Conservation (phyloP, 2,329 filamentous ascomycete genomes). For the Diaporthe nobilis region DNA sequence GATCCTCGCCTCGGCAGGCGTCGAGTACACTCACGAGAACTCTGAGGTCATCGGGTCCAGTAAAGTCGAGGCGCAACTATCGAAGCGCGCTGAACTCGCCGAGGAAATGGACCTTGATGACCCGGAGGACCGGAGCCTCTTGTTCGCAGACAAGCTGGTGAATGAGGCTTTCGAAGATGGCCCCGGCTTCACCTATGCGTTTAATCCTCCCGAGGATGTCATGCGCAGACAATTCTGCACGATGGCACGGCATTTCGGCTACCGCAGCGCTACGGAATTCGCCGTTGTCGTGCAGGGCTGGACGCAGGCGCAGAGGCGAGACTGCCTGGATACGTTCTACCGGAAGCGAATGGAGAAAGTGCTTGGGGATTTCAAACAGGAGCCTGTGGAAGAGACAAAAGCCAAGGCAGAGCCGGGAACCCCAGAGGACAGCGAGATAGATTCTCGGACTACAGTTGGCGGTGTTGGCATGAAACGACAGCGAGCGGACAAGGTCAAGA, state of each 20-base stretch:
- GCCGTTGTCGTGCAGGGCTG: slow-evolving; percentile 91
- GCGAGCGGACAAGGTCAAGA: slow-evolving; percentile 40
- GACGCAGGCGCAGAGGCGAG: slow-evolving; percentile 85
- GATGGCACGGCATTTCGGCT: slow-evolving; percentile 87
- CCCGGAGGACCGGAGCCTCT: slow-evolving; percentile 60
- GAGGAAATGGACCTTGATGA: slow-evolving; percentile 56
- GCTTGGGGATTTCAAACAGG: slow-evolving; percentile 47
- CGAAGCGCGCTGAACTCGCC: slow-evolving; percentile 78
- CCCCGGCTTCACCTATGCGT: slow-evolving; percentile 59
- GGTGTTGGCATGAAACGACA: slow-evolving; percentile 11
- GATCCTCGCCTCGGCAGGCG: slow-evolving; percentile 88
- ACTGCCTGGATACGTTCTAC: slow-evolving; percentile 88
- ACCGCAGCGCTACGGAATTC: slow-evolving; percentile 83
- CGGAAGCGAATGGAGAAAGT: slow-evolving; percentile 71
- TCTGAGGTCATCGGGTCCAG: slow-evolving; percentile 93
- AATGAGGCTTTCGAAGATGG: slow-evolving; percentile 48
- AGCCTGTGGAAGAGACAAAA: slow-evolving; percentile 42
- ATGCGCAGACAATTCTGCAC: slow-evolving; percentile 88
- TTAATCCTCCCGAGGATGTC: slow-evolving; percentile 82
- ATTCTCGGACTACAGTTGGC: slow-evolving; percentile 11
- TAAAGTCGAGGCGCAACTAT: slow-evolving; percentile 90
- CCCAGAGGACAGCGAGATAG: slow-evolving; percentile 35
- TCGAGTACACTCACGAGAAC: slow-evolving; percentile 97
- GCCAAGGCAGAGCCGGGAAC: slow-evolving; percentile 11
- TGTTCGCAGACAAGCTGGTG: slow-evolving; percentile 69